phyloP scores from a whole-genome alignment of 2,329 filamentous ascomycete species.

The Furcasterigmium furcatum region DNA sequence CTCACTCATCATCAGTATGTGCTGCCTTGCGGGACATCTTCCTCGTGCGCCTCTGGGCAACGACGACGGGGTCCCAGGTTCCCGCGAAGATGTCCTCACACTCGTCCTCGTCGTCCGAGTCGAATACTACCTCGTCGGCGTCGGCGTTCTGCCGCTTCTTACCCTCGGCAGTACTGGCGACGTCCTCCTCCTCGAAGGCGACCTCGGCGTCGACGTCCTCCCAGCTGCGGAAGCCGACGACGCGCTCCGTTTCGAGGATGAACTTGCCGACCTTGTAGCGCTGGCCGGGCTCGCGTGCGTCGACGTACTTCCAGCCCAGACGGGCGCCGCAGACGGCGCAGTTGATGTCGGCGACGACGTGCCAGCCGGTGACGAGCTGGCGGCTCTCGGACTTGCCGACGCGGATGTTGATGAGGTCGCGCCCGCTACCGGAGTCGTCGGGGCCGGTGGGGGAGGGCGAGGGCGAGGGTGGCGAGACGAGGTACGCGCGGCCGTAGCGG shows the following conservation, averaged over 20 bases:
- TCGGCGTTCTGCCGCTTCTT: constrained; percentile 3
- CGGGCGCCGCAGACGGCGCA: constrained; percentile 54
- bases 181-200: constrained; percentile 4
- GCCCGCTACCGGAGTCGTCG: constrained; percentile 14
- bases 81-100: constrained; percentile 65
- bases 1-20: neutral
- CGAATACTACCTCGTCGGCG: constrained; percentile 45
- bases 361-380: constrained; percentile 58
- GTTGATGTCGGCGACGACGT: constrained; percentile 61
- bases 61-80: constrained; percentile 54
- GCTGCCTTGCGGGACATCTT: constrained; percentile 20
- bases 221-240: constrained; percentile 51
- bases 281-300: constrained; percentile 56
- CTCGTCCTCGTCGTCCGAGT: constrained; percentile 64
- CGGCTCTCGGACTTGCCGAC: constrained; percentile 52
- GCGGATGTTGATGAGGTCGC: constrained; percentile 49
- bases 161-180: neutral
- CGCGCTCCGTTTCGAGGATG: constrained; percentile 60
- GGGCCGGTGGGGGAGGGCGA: constrained; percentile 6
- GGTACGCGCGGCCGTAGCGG: constrained; percentile 60
- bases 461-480: constrained; percentile 35
- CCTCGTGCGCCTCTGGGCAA: constrained; percentile 40
- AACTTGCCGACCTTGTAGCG: constrained; percentile 69
- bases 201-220: constrained; percentile 34
- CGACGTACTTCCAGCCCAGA: constrained; percentile 67